Percentiles rank a stretch among this genome's conserved stretches.
phyloP scores from a whole-genome alignment of 495 filamentous ascomycete genomes.

The Chaetomium fimeti region DNA sequence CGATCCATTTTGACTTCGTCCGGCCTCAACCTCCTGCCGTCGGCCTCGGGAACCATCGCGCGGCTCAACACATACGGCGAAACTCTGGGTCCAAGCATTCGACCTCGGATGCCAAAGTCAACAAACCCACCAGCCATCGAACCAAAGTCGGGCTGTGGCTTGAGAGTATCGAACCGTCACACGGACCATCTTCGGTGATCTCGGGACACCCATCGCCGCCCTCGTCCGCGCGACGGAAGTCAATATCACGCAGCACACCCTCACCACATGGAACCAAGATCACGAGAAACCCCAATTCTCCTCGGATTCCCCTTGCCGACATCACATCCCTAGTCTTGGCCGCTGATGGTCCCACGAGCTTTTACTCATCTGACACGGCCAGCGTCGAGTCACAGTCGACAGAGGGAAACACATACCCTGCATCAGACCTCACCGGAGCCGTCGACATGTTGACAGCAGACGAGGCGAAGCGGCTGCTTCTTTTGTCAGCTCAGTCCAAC shows the following conservation, averaged over 20 bases:
- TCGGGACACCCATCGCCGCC: not conserved
- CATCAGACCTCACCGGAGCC: not conserved
- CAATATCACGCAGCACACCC: not conserved
- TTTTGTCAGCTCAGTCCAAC: conserved; percentile 20
- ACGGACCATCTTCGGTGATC: not conserved
- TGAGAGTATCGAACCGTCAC: conserved; percentile 3
- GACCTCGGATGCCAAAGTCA: not conserved
- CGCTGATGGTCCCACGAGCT: not conserved
- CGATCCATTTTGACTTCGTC: not conserved
- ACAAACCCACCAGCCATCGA: not conserved
- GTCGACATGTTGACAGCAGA: conserved; percentile 17
- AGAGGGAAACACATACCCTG: no score
- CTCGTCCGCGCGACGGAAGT: not conserved
- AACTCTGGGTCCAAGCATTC: not conserved
- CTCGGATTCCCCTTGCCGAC: conserved; percentile 21
- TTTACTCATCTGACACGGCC: not conserved
- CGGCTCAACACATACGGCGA: conserved; percentile 1
- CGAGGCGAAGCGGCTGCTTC: conserved; percentile 16
- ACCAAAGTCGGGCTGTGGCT: conserved; percentile 14
- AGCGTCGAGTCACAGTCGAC: not conserved
- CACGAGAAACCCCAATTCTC: not conserved
- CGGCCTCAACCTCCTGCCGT: not conserved
- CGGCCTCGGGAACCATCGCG: not conserved
- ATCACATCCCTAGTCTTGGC: conserved; percentile 14
- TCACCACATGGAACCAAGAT: not conserved